phyloP scores from a whole-genome alignment of 2,329 filamentous ascomycete species.

The Hypoxylon sp. region DNA sequence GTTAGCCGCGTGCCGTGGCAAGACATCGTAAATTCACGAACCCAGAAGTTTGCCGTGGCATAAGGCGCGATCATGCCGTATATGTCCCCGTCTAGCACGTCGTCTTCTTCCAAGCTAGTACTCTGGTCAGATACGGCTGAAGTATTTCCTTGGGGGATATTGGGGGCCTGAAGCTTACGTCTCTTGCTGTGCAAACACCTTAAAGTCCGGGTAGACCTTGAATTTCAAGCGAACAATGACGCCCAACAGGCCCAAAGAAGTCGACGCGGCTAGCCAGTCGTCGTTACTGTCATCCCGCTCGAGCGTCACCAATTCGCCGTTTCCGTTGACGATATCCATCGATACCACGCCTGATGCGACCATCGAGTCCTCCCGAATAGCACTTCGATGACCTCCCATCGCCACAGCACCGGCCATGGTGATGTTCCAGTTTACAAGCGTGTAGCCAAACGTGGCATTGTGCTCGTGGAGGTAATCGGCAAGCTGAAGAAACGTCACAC shows the following conservation, averaged over 20 bases:
- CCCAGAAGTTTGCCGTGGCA: constrained; percentile 61
- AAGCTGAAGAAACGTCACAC: constrained; percentile 61
- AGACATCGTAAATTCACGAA: constrained; percentile 32
- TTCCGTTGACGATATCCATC: constrained; percentile 59
- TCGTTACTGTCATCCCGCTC: constrained; percentile 53
- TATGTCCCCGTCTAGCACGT: constrained; percentile 59
- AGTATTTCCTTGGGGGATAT: not conserved
- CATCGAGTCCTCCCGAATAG: constrained; percentile 57
- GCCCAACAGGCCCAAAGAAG: constrained; percentile 57
- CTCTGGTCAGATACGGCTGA: constrained; percentile 10
- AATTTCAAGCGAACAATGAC: constrained; percentile 58
- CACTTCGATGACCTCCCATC: constrained; percentile 60
- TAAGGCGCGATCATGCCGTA: constrained; percentile 59
- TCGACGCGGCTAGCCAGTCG: constrained; percentile 60
- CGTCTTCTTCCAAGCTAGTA: constrained; percentile 53
- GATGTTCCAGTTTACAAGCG: constrained; percentile 63
- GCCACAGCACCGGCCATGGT: constrained; percentile 59
- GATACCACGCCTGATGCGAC: constrained; percentile 58
- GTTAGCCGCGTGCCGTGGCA: constrained; percentile 11
- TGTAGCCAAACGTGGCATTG: constrained; percentile 57
- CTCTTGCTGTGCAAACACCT: constrained; percentile 59
- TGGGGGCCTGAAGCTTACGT: constrained; percentile 47
- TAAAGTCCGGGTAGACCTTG: constrained; percentile 59
- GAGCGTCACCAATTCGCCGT: constrained; percentile 52
- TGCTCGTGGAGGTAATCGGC: constrained; percentile 58